A percentile compares a stretch with the other conserved stretches of the same genome.
These are phyloP conservation scores for Aspergillus funiculosus DNA, from an alignment of 495 filamentous ascomycete genomes.

Conservation along the genomic window DNA sequence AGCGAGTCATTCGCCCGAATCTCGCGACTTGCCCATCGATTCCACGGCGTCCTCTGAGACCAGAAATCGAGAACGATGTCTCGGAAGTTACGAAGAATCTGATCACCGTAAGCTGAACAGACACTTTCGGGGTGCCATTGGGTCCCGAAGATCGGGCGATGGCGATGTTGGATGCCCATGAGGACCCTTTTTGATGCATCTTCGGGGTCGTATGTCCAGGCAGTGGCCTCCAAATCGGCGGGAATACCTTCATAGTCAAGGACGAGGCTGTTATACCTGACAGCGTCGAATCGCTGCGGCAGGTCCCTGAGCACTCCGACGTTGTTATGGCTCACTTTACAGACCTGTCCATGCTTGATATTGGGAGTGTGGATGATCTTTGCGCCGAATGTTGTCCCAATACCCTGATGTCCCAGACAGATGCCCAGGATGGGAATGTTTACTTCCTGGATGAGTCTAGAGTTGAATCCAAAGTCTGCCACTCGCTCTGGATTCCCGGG, in stretches of 20 bases:
- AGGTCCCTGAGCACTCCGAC: not conserved
- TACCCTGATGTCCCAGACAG: constrained; percentile 5
- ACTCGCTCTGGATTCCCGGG: constrained; percentile 2
- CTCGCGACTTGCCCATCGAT: constrained; percentile 2
- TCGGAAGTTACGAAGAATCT: constrained; percentile 2
- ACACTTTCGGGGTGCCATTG: constrained; percentile 8
- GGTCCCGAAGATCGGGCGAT: constrained; percentile 1
- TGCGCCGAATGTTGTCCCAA: constrained; percentile 1
- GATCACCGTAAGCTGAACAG: not conserved
- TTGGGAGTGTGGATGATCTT: constrained; percentile 5
- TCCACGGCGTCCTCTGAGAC: constrained; percentile 1
- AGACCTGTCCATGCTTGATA: constrained; percentile 4
- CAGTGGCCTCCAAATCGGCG: not conserved
- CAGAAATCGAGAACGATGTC: not conserved
- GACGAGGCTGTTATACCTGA: constrained; percentile 5
- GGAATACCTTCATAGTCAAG: constrained; percentile 5
- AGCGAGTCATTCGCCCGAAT: not conserved
- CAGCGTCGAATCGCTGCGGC: constrained; percentile 4
- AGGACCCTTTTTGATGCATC: constrained; percentile 1
- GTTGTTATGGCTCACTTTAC: not conserved
- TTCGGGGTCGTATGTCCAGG: constrained; percentile 7
- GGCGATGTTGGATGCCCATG: constrained; percentile 6
- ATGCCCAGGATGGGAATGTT: constrained; percentile 5
- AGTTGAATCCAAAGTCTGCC: constrained; percentile 7
- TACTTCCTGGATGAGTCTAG: not conserved